Percentiles rank a stretch among this genome's conserved stretches.
Evolutionary conservation across 2,329 filamentous ascomycete species (phyloP).

Genomic region (Cercospora sp.): DNA sequence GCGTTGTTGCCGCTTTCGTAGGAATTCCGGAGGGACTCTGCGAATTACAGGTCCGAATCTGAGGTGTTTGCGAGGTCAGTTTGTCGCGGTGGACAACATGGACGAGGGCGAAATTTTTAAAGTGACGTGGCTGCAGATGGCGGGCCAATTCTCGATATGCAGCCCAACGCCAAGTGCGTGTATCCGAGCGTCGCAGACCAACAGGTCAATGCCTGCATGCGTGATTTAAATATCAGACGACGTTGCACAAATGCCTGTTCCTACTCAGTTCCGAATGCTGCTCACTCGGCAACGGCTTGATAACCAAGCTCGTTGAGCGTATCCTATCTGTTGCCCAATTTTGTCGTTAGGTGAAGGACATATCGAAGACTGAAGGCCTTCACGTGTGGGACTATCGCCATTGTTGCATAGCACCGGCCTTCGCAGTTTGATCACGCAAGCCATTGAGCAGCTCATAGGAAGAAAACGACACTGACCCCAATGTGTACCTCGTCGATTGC

Average conservation of each 20-base stretch:
- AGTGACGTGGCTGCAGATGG: background rate
- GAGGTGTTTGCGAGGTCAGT: background rate
- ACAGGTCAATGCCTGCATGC: slow-evolving; percentile 5
- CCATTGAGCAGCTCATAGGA: background rate
- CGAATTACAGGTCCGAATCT: background rate
- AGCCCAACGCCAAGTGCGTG: background rate
- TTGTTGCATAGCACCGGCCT: background rate
- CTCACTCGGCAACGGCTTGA: background rate
- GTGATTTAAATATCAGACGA: background rate
- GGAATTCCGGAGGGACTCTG: background rate
- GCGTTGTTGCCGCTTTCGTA: background rate
- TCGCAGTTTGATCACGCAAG: background rate
- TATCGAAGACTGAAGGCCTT: background rate
- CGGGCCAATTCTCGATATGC: background rate
- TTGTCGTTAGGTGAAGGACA: background rate
- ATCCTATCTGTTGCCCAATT: background rate
- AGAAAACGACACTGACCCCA: background rate
- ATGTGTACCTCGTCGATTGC: background rate
- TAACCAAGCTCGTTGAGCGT: background rate
- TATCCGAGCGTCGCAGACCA: background rate
- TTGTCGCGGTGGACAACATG: background rate
- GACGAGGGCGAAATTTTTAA: background rate
- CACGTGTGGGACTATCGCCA: background rate
- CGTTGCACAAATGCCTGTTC: background rate
- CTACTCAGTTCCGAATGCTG: background rate